Evolutionary conservation across 1,139 yeast genomes (phyloP).

Genomic region (Nakaseomyces kungkrabaensis): DNA sequence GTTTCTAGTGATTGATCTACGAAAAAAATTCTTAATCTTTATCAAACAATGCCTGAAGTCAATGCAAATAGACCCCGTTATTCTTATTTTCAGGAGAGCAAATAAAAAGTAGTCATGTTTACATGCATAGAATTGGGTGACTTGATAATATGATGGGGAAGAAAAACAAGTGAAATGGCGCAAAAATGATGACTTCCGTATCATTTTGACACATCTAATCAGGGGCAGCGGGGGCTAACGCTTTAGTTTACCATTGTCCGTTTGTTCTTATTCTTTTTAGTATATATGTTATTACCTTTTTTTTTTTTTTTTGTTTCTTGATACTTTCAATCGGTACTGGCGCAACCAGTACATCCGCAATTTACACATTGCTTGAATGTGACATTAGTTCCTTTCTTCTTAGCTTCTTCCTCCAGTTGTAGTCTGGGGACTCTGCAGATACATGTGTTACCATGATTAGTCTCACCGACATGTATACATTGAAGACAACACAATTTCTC

Average conservation of each 20-base stretch:
- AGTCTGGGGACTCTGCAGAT: constrained; percentile 78
- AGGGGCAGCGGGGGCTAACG: too few species aligned
- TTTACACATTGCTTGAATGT: constrained; percentile 57
- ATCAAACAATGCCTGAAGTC: too few species aligned
- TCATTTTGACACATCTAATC: too few species aligned
- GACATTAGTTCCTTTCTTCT: constrained; percentile 14
- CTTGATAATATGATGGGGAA: too few species aligned
- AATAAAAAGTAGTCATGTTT: too few species aligned
- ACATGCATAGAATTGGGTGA: too few species aligned
- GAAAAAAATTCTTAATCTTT: too few species aligned
- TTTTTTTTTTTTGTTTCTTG: neutral
- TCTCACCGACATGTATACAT: constrained; percentile 62
- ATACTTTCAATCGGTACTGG: constrained; percentile 52
- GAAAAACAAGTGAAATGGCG: too few species aligned
- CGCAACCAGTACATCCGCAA: constrained; percentile 87
- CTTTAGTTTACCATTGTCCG: too few species aligned
- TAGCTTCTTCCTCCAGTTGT: constrained; percentile 33
- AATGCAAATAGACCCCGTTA: too few species aligned
- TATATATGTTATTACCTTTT: neutral
- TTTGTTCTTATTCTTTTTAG: neutral
- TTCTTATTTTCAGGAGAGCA: too few species aligned
- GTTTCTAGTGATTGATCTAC: neutral
- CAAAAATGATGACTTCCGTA: too few species aligned
- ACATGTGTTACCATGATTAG: constrained; percentile 58
- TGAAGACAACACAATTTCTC: constrained; percentile 76